Percentiles rank a stretch among this genome's conserved stretches.
Evolutionary conservation across 306 rosid genomes (phyloP).

Genomic region (Trichosanthes cucumerina): DNA sequence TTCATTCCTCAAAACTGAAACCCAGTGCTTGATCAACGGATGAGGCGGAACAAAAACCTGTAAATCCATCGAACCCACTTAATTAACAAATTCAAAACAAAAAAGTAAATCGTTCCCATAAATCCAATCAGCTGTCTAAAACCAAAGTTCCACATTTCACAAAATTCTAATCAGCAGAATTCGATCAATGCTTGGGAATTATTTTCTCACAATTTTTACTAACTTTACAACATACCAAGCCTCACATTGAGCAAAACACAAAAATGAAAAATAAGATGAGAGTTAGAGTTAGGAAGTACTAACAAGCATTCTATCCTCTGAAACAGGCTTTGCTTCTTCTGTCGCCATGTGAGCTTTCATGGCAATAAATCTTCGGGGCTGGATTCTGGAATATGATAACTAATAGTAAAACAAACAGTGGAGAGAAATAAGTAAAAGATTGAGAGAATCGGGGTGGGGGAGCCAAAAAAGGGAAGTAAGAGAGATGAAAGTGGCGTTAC

Average conservation of each 20-base stretch:
- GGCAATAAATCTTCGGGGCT: conserved; percentile 25
- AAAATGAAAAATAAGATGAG: not conserved
- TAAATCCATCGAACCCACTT: not conserved
- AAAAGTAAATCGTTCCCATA: not conserved
- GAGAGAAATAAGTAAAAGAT: not conserved
- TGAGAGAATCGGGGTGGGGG: not conserved
- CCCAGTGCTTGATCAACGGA: conserved; percentile 93
- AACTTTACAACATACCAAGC: not conserved
- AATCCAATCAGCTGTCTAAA: not conserved
- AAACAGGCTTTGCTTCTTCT: conserved; percentile 44
- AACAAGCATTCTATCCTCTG: conserved; percentile 80
- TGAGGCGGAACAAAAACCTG: conserved; percentile 93
- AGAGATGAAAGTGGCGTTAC: not conserved
- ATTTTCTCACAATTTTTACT: not conserved
- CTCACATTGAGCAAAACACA: not conserved
- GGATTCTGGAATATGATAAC: conserved; percentile 29
- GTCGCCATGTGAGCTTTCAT: conserved; percentile 49
- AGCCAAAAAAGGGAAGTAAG: not conserved
- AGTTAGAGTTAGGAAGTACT: conserved; percentile 16
- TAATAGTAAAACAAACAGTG: conserved; percentile 13
- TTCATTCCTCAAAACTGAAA: conserved; percentile 83
- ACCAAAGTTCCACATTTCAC: not conserved
- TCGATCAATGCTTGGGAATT: not conserved
- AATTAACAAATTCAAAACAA: not conserved
- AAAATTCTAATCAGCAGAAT: not conserved